Evolutionary conservation across 148 eudicot genomes (phyloP).

Genomic region (Vaccinium myrtillus): DNA sequence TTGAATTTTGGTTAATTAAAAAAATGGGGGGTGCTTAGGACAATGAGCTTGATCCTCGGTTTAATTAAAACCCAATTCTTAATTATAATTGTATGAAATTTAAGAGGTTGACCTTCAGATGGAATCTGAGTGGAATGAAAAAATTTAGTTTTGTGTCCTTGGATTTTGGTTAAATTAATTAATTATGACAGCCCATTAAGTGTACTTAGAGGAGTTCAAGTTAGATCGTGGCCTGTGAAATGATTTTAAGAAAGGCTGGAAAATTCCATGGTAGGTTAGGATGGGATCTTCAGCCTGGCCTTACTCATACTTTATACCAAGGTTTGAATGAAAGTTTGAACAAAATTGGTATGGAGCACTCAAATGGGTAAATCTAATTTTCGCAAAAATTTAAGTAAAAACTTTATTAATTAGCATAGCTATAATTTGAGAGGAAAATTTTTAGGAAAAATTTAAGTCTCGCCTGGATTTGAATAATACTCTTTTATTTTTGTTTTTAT

Average conservation of each 20-base stretch:
- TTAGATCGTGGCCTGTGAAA: neutral
- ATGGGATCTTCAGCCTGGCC: neutral
- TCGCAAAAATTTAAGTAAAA: neutral
- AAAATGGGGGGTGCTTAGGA: neutral
- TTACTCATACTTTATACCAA: neutral
- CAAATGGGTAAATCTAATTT: neutral
- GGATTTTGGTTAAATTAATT: neutral
- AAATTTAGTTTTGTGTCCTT: neutral
- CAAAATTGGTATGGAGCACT: neutral
- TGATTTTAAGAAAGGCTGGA: neutral
- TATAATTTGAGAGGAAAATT: neutral
- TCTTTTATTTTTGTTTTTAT: too few species aligned
- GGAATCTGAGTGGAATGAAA: neutral
- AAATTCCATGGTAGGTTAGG: neutral
- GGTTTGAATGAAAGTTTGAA: neutral
- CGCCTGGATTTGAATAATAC: too few species aligned
- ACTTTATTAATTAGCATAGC: too few species aligned
- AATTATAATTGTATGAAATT: neutral
- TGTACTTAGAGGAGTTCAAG: neutral
- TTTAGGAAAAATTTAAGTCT: too few species aligned
- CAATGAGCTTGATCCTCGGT: constrained; percentile 13
- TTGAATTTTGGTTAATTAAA: constrained; percentile 1
- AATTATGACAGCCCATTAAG: neutral
- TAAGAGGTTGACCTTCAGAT: neutral
- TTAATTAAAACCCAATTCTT: neutral